Conservation (phyloP, 257 asterid species). For the Solanum paucissectum region DNA sequence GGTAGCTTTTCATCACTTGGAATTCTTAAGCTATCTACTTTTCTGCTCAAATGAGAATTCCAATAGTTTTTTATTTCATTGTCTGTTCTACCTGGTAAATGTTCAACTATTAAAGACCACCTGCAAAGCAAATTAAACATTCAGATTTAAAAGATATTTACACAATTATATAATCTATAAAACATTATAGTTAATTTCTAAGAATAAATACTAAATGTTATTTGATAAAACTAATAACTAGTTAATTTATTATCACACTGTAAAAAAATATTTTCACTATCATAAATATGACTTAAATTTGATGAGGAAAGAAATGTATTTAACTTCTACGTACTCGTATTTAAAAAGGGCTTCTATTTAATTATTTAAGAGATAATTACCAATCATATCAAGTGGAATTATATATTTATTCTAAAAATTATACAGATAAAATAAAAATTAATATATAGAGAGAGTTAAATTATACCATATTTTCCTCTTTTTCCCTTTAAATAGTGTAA, state of each 20-base stretch:
- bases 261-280: not conserved
- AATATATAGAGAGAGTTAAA: no score
- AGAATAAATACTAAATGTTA: not conserved
- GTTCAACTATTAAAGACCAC: conserved; percentile 75
- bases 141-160: not conserved
- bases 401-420: no score
- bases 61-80: conserved; percentile 89
- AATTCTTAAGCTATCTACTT: conserved; percentile 26
- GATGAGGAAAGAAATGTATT: not conserved
- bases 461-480: no score
- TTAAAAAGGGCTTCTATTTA: not conserved
- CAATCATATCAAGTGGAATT: not conserved
- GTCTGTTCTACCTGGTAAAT: conserved; percentile 93
- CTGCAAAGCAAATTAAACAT: conserved; percentile 9
- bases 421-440: no score
- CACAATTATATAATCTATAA: not conserved
- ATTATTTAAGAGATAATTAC: not conserved
- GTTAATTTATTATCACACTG: not conserved
- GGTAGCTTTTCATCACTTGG: conserved; percentile 12
- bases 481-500: not conserved
- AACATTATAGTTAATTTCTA: not conserved
- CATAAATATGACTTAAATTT: not conserved
- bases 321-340: not conserved
- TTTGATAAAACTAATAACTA: not conserved
- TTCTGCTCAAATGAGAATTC: conserved; percentile 77